Evolutionary conservation across 768 basidiomycete species (phyloP), one percentile per base, ranked within the genome.

Genomic region (Auricularia sp.): DNA sequence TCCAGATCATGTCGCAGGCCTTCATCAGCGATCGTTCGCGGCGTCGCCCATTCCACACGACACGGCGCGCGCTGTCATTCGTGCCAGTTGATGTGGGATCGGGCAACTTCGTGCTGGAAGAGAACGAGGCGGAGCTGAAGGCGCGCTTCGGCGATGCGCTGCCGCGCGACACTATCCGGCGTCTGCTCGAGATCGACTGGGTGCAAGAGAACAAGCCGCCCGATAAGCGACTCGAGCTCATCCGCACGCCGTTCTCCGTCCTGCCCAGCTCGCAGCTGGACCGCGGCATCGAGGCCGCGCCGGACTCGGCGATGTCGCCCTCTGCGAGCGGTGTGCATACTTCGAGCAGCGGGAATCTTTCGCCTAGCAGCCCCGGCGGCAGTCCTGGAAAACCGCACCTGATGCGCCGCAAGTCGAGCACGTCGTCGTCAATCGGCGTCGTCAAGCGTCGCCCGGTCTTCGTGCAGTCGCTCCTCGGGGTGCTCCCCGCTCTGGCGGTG

Each of bases 121-220:
- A 87, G 63, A 83, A 82, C 64, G 68, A 75, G 0, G 79, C 80
- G 16, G 83, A 84, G 42, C 70, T 74, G 56, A 79, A 79, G 62
- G 79, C 83, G 62, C 80, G 76, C 33, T 69, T 76, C 54, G 79
- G 78, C 3, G 71, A 73, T 39, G 72, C 71, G 0, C 76, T 92
- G 12, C 88, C 90, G 3, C 67, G 78, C 14, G 89, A 91, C 68
- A 71, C 90, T 42, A 80, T 82, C 62, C 83, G 83, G 66, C 83
- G 84, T 53, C 76, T 92, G 18, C 80, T 83, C 1, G 87, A 91
- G 65, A 85, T 92, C 61, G 89, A 88, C 14, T 92, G 88, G 88
- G 81, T 79, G 3, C 80, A 86, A 43, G 85, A 88, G 36, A 80
- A 84, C 63, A 76, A 75, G 2, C 73, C 80, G 10, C 75, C 80